Conservation (phyloP, 371 early-diverging fungal species). For the Mortierella sp. region DNA sequence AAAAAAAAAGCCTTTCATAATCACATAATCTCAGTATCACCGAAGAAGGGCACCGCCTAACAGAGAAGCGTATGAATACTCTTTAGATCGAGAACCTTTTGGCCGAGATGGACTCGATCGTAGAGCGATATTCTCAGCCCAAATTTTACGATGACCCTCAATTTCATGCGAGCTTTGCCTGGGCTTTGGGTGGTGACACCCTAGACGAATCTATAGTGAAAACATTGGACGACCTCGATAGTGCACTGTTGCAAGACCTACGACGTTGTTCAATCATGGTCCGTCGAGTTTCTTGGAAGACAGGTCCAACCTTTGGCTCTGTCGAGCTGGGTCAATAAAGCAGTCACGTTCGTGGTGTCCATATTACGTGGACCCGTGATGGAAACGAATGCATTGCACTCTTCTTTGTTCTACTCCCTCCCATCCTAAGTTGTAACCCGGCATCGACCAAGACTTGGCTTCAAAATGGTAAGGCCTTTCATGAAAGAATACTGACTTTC, state of each 20-base stretch:
- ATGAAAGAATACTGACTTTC: too few relatives aligned
- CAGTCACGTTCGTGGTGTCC: too few relatives aligned
- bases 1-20: too few relatives aligned
- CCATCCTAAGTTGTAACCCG: too few relatives aligned
- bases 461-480: too few relatives aligned
- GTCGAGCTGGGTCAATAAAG: conserved; percentile 14
- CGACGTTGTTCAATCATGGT: conserved; percentile 27
- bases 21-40: too few relatives aligned
- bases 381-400: too few relatives aligned
- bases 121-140: conserved; percentile 33
- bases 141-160: conserved; percentile 40
- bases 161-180: conserved; percentile 52
- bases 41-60: too few relatives aligned
- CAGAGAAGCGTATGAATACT: too few relatives aligned
- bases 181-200: conserved; percentile 40
- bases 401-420: too few relatives aligned
- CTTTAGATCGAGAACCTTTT: conserved; percentile 30
- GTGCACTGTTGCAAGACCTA: conserved; percentile 29
- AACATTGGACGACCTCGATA: conserved; percentile 18
- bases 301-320: conserved; percentile 26
- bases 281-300: conserved; percentile 37
- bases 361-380: too few relatives aligned
- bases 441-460: too few relatives aligned
- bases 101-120: conserved; percentile 42
- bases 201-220: conserved; percentile 13